Base-by-base conservation (phyloP, 257 asterid species). In the Datura wrightii region DNA sequence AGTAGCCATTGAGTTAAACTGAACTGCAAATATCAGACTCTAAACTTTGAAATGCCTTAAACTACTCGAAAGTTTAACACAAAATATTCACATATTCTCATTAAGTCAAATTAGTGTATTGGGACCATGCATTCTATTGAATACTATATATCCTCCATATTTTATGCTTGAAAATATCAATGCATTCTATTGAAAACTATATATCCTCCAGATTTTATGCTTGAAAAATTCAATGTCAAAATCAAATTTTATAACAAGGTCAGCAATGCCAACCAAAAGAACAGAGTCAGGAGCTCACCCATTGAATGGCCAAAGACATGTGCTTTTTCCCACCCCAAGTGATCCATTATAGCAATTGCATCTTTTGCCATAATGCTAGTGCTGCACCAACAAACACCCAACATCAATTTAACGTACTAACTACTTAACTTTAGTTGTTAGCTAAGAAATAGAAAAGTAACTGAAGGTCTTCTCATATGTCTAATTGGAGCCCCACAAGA, bases 301-400 rank as follows among this genome's bases (percentile, higher is more conserved):
- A 97, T 97, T 6, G 99, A 97, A 90, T 97, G 99, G 36, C 99
- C 99, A 88, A 97, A 93, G 10, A 97, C 90, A 84, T 97, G 99
- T 14, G 97, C 99, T 84, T 90, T 95, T 88, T 86, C 52, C 99
- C 99, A 97, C 53, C 97, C 97, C 91, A 97, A 88, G 83, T 95
- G 97, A 93, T 97, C 97, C 99, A 95, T 94, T 42, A 97, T 19
- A 89, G 98, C 97, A 85, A 97, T 84, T 71, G 98, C 98, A 89
- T 97, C 99, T 87, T 90, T 93, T 24, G 99, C 99, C 99, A 97
- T 95, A 10, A 87, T 89, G 58, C 65, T 90, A 39, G 99, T 97
- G 83, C 99, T 97, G 97, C 52, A 80, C 55, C 71, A 56, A 8
- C 14, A 71, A 76, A 74, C 54, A 82, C 48, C 55, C 55, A 31